Base-by-base conservation (phyloP, 305 asterid genomes). In the Nicotiana rustica region DNA sequence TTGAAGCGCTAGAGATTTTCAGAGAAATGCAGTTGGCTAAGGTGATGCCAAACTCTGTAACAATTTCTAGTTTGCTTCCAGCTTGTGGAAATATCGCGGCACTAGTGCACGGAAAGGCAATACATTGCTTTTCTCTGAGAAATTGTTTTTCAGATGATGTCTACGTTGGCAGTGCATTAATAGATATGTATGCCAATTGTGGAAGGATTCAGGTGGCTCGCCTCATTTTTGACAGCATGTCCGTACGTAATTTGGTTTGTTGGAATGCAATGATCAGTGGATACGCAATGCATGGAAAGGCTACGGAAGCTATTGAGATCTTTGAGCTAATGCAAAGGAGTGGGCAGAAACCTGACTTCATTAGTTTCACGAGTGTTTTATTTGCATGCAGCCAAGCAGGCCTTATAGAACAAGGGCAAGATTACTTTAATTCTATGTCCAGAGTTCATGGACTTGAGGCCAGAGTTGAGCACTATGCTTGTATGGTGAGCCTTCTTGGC, bases 1-100 rank as follows among this genome's bases (percentile, higher is more conserved):
- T 91, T 1, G 94, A 90, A 85, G 98, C 99, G 29, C 86, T 96
- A 85, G 89, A 93, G 59, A 89, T 95, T 81, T 95, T 92, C 68
- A 89, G 97, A 88, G 97, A 90, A 85, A 94, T 96, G 99, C 96
- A 90, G 86, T 77, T 73, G 38, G 88, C 89, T 31, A 94, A 92
- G 55, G 91, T 96, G 86, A 88, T 83, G 78, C 98, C 99, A 15
- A 95, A 96, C 71, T 82, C 86, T 35, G 88, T 94, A 68, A 96
- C 99, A 33, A 90, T 94, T 82, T 92, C 99, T 84, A 91, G 96
- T 86, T 67, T 94, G 93, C 98, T 96, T 87, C 94, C 99, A 1
- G 99, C 97, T 77, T 96, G 97, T 88, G 97, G 98, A 38, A 94
- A 92, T 84, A 91, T 93, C 68, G 96, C 98, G 10, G 98, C 97